Evolutionary conservation across 495 filamentous ascomycete genomes (phyloP).

Genomic region (Friedmanniomyces simplex): DNA sequence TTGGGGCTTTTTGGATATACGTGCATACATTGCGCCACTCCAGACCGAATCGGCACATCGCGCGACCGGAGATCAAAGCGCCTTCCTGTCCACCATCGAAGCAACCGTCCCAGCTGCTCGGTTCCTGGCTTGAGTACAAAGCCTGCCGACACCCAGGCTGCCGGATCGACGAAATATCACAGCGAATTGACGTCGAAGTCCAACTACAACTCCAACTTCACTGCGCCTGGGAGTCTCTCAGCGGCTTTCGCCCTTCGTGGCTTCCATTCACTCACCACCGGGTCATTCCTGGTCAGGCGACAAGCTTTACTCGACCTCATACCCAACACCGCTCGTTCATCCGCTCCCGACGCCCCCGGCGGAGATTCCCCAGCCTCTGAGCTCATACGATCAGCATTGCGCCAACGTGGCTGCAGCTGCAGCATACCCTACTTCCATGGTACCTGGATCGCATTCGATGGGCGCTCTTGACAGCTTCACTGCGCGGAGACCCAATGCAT

Average conservation of each 20-base stretch:
- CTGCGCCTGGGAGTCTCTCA: conserved; percentile 9
- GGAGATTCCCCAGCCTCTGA: conserved; percentile 7
- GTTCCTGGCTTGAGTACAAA: conserved; percentile 23
- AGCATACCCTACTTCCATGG: conserved; percentile 33
- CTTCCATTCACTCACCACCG: conserved; percentile 10
- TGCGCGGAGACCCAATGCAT: conserved; percentile 32
- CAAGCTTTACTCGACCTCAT: conserved; percentile 8
- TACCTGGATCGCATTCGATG: conserved; percentile 33
- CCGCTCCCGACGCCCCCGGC: conserved; percentile 16
- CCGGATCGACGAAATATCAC: conserved; percentile 8
- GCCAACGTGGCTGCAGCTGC: conserved; percentile 37
- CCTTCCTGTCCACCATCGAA: neutral
- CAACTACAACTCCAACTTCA: neutral
- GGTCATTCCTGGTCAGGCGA: conserved; percentile 15
- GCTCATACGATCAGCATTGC: conserved; percentile 21
- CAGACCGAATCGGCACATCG: neutral
- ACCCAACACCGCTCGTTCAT: conserved; percentile 6
- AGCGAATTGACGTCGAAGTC: conserved; percentile 13
- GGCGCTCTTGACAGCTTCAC: conserved; percentile 33
- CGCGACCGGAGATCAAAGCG: neutral
- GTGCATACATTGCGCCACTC: conserved; percentile 12
- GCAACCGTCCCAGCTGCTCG: conserved; percentile 10
- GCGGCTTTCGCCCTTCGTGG: conserved; percentile 16
- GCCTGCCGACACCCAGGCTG: conserved; percentile 13
- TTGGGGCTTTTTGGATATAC: conserved; percentile 9